A percentile compares a stretch with the other conserved stretches of the same genome.
These are phyloP conservation scores for Synchytrium microbalum DNA, from an alignment of 371 early-diverging fungal genomes.

Conservation along the genomic window DNA sequence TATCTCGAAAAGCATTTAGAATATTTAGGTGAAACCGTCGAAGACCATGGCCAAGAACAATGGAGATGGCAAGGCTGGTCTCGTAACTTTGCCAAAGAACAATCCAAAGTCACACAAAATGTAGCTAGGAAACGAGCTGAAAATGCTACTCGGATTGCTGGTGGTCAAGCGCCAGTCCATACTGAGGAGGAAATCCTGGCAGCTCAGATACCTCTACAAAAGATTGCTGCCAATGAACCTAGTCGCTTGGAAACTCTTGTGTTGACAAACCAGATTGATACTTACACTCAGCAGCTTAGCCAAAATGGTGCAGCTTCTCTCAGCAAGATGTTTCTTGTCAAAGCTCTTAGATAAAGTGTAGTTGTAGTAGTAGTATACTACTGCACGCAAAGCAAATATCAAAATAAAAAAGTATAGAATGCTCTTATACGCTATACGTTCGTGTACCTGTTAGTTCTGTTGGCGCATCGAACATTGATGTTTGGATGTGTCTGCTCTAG, in stretches of 20 bases:
- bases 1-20: constrained; percentile 86
- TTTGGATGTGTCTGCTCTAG: neutral
- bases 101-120: constrained; percentile 54
- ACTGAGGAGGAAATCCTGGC: constrained; percentile 66
- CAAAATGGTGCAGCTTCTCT: constrained; percentile 85
- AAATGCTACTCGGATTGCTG: constrained; percentile 64
- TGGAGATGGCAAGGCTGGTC: constrained; percentile 92
- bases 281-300: constrained; percentile 84
- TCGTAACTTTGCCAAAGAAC: constrained; percentile 80
- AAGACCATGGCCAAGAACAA: constrained; percentile 83
- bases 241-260: constrained; percentile 83
- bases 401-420: no score
- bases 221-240: constrained; percentile 63
- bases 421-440: neutral
- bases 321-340: constrained; percentile 38
- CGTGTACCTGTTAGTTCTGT: no score
- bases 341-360: constrained; percentile 19
- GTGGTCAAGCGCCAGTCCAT: constrained; percentile 62
- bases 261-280: constrained; percentile 79
- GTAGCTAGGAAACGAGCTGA: constrained; percentile 57
- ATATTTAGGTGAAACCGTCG: constrained; percentile 76
- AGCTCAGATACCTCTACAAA: constrained; percentile 36
- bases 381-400: neutral
- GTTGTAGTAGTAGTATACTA: neutral
- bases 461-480: neutral